phyloP scores from a whole-genome alignment of 768 basidiomycete genomes.

The Tulasnella sp. region DNA sequence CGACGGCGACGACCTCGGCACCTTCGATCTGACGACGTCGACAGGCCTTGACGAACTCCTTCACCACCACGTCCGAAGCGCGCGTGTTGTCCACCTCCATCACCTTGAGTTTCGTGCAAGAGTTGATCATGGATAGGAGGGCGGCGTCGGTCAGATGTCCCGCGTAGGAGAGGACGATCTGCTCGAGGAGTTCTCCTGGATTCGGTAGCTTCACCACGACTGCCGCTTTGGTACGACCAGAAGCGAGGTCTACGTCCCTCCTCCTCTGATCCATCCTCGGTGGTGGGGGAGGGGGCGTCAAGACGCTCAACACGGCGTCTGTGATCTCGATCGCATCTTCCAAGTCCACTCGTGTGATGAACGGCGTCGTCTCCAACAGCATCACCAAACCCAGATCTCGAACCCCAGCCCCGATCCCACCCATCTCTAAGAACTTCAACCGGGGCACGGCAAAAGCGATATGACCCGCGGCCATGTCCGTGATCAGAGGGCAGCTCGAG shows the following conservation, averaged over 20 bases:
- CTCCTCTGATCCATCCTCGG: background rate
- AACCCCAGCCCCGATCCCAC: constrained; percentile 57
- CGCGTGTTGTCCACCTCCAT: constrained; percentile 75
- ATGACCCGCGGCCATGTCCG: constrained; percentile 63
- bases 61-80: constrained; percentile 48
- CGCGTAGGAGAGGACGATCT: constrained; percentile 59
- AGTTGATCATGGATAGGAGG: constrained; percentile 49
- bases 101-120: constrained; percentile 47
- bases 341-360: constrained; percentile 68
- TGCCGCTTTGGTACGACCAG: background rate
- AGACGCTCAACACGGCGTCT: constrained; percentile 52
- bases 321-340: constrained; percentile 70
- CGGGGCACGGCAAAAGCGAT: constrained; percentile 57
- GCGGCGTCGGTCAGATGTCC: constrained; percentile 51
- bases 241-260: constrained; percentile 13
- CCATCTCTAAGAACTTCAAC: constrained; percentile 70
- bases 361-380: constrained; percentile 56
- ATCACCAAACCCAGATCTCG: constrained; percentile 62
- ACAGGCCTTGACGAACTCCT: constrained; percentile 52
- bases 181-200: constrained; percentile 59
- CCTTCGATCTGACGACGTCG: constrained; percentile 38
- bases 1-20: constrained; percentile 55
- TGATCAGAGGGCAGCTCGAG: constrained; percentile 58
- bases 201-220: constrained; percentile 20
- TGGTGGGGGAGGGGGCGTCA: constrained; percentile 39